phyloP scores from a whole-genome alignment of 75 land plant species.

The Azolla pinnata region DNA sequence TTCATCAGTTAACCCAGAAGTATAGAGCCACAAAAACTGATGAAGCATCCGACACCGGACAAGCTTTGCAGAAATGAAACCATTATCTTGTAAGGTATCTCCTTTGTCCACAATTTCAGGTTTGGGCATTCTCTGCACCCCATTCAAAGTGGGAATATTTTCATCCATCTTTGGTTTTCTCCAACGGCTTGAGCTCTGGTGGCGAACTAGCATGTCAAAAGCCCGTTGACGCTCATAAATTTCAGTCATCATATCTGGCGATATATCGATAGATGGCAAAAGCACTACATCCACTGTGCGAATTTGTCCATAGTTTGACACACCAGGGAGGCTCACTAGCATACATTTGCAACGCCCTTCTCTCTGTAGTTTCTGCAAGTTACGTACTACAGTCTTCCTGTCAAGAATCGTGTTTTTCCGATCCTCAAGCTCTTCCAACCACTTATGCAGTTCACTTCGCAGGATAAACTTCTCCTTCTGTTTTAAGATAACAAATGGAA shows the following conservation, averaged over 20 bases:
- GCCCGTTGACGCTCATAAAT: constrained; percentile 62
- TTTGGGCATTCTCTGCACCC: constrained; percentile 33
- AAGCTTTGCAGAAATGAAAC: constrained; percentile 83
- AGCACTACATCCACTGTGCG: constrained; percentile 60
- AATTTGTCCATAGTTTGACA: constrained; percentile 58
- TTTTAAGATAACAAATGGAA: too few species aligned
- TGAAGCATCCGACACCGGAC: constrained; percentile 83
- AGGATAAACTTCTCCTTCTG: constrained; percentile 78
- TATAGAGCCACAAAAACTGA: constrained; percentile 62
- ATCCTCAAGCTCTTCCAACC: constrained; percentile 71
- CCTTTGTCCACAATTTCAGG: constrained; percentile 9
- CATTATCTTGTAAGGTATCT: constrained; percentile 62
- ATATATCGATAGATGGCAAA: constrained; percentile 56
- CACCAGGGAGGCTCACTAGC: constrained; percentile 50
- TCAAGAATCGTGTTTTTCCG: constrained; percentile 54
- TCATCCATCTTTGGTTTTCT: constrained; percentile 20
- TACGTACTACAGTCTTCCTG: constrained; percentile 66
- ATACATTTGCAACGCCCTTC: constrained; percentile 71
- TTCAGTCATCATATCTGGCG: constrained; percentile 43
- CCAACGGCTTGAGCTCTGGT: constrained; percentile 22
- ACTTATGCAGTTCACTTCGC: constrained; percentile 60
- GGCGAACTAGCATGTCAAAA: constrained; percentile 67
- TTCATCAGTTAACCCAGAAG: constrained; percentile 38
- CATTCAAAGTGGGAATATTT: constrained; percentile 39
- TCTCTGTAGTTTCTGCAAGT: constrained; percentile 47